Evolutionary conservation across 1,284 basidiomycete species (phyloP), one percentile per base, ranked within the genome.

Genomic region (Cryptococcus sp.): DNA sequence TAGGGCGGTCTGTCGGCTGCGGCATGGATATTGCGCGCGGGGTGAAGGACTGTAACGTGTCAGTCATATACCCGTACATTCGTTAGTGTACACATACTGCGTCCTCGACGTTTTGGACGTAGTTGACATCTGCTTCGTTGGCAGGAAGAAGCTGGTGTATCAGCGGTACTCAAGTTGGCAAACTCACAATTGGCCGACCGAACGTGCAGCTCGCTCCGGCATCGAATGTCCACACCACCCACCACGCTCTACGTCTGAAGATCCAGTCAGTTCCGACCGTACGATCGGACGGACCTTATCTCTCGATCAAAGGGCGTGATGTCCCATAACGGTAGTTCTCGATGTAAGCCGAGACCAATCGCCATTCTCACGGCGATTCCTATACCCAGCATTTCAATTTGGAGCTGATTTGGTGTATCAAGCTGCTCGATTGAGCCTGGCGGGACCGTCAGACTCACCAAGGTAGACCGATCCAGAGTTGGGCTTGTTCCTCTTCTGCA

Each of bases 81-180:
- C n/a, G 8, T 13, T 13, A 2, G 8, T 2, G 29, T 34, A 10
- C 29, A 34, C 29, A 5, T 34, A 34, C 29, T 34, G 29, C 29
- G 26, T 66, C 64, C 20, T 48, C 47, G 13, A 60, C 57, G 40
- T 66, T 64, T 50, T 57, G 59, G 22, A 64, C 60, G 22, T 48
- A 47, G 13, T 50, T 44, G 40, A 62, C 59, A 50, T 66, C 64
- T 3, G 64, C 59, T 22, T 64, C 62, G 29, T 39, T 53, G 11
- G 61, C 52, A 0, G 64, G 64, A 2, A 66, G 60, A 3, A 66
- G 58, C 62, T 64, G 40, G 20, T 41, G 10, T 3, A 47, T 47
- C 46, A 47, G 46, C 23, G 23, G 20, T 47, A 20, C 7, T 16
- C 20, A 22, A 19, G 90, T 90, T 8, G 17, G 91, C 91, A 15